Conservation (phyloP, 495 filamentous ascomycete species). For the Penicillium atrosanguineum region DNA sequence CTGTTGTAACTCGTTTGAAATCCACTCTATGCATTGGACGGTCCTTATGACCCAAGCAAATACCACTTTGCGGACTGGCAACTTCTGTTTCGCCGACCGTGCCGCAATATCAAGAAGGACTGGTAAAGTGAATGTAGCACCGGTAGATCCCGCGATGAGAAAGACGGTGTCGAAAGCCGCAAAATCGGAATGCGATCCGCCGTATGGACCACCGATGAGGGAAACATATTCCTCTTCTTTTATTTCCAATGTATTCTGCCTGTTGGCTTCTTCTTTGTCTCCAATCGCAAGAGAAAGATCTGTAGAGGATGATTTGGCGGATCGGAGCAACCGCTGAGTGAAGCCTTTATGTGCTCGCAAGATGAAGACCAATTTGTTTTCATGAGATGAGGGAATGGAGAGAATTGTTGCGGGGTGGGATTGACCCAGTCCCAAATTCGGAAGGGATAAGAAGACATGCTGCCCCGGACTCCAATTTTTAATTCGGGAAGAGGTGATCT, state of each 20-base stretch:
- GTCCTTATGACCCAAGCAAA: constrained; percentile 7
- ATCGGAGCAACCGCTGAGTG: constrained; percentile 6
- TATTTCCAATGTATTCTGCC: not conserved
- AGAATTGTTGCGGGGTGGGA: constrained; percentile 16
- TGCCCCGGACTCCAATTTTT: constrained; percentile 12
- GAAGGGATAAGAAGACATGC: constrained; percentile 10
- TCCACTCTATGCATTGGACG: constrained; percentile 1
- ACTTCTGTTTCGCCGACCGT: not conserved
- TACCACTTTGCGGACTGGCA: not conserved
- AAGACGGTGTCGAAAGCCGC: constrained; percentile 10
- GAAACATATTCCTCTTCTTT: not conserved
- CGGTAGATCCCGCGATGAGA: constrained; percentile 1
- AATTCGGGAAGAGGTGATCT: constrained; percentile 1
- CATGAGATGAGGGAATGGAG: constrained; percentile 10
- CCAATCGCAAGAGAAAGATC: not conserved
- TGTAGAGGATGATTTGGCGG: constrained; percentile 2
- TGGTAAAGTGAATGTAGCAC: constrained; percentile 8
- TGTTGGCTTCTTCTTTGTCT: not conserved
- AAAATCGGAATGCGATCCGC: constrained; percentile 7
- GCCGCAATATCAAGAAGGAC: constrained; percentile 8
- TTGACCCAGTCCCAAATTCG: constrained; percentile 10
- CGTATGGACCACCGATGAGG: constrained; percentile 9
- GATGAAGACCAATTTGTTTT: constrained; percentile 13
- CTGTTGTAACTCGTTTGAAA: constrained; percentile 2
- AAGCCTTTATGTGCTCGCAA: constrained; percentile 11